Evolutionary conservation across 1,284 basidiomycete species (phyloP), one percentile per base, ranked within the genome.

Genomic region (Ceratobasidium sp.): DNA sequence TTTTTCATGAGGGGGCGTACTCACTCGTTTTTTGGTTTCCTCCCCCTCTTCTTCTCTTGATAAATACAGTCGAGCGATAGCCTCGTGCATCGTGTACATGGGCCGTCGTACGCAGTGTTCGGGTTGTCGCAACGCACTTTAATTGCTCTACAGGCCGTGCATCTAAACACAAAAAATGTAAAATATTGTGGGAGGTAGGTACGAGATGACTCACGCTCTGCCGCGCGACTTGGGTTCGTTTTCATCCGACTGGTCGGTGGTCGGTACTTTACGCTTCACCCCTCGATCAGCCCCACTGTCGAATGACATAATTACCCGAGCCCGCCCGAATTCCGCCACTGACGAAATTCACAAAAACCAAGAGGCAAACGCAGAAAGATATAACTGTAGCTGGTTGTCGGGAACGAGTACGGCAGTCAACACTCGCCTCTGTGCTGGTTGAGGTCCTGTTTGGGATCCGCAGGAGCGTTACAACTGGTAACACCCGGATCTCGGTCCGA

Each of bases 21-120:
- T 64, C 49, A 76, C 72, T 76, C 72, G 61, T 76, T 76, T 66
- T 76, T 76, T 20, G 73, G 73, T 23, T 76, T 76, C 10, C 73
- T 42, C 2, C 73, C 73, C 20, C 73, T 63, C 51, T 76, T 76
- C 51, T 76, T 76, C 28, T 76, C 73, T 2, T 67, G 73, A 42
- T 76, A 76, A 23, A 76, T 2, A 40, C 73, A 76, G 13, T 76
- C 73, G 20, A 76, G 40, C 20, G 73, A 67, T 3, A 76, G 40
- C 20, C 73, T 28, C 18, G 63, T 67, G 53, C 73, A 76, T 9
- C 73, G 63, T 4, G 63, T 40, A 28, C 73, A 76, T 1, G 73
- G 73, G 13, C 73, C 73, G 39, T 76, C 73, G 51, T 67, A 67
- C 13, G 51, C 63, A 20, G 28, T 18, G 40, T 76, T 66, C 9